Conservation (phyloP, 352 stramenopile genomes). For the Phytophthora cactorum region DNA sequence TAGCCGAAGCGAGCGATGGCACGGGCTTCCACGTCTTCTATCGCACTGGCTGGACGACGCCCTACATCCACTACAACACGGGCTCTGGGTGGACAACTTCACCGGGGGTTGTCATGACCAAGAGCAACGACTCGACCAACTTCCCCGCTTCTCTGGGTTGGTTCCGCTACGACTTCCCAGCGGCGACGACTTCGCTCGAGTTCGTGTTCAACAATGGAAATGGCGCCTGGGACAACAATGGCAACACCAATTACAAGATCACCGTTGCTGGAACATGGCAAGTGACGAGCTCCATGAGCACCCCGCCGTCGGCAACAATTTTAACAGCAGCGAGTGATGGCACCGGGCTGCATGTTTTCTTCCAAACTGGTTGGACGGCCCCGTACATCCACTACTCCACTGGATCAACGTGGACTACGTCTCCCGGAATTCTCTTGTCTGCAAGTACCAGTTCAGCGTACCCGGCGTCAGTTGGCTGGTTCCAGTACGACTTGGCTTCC, state of each 20-base stretch:
- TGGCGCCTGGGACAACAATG: slow-evolving; percentile 37
- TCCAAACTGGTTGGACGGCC: slow-evolving; percentile 38
- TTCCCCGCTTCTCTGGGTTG: slow-evolving; percentile 32
- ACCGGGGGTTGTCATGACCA: slow-evolving; percentile 35
- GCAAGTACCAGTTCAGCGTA: slow-evolving; percentile 27
- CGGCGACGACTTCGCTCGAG: slow-evolving; percentile 23
- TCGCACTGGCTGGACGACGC: slow-evolving; percentile 47
- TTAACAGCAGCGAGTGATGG: slow-evolving; percentile 38
- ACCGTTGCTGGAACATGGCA: slow-evolving; percentile 30
- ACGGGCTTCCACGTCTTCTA: slow-evolving; percentile 56
- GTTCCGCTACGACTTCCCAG: slow-evolving; percentile 34
- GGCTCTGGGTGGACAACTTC: slow-evolving; percentile 45
- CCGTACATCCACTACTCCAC: slow-evolving; percentile 47
- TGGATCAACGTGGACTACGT: slow-evolving; percentile 39
- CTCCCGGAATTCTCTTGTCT: slow-evolving; percentile 38
- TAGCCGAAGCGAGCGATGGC: slow-evolving; percentile 43
- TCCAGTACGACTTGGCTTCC: slow-evolving; percentile 37
- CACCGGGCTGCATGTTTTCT: slow-evolving; percentile 46
- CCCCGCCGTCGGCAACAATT: slow-evolving; percentile 22
- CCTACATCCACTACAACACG: slow-evolving; percentile 59
- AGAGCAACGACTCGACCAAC: slow-evolving; percentile 29
- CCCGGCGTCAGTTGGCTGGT: slow-evolving; percentile 39
- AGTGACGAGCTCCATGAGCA: slow-evolving; percentile 30
- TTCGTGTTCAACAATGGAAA: slow-evolving; percentile 38
- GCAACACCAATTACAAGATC: slow-evolving; percentile 37